phyloP scores from a whole-genome alignment of 352 stramenopile species.

The Phytopythium aichiense region DNA sequence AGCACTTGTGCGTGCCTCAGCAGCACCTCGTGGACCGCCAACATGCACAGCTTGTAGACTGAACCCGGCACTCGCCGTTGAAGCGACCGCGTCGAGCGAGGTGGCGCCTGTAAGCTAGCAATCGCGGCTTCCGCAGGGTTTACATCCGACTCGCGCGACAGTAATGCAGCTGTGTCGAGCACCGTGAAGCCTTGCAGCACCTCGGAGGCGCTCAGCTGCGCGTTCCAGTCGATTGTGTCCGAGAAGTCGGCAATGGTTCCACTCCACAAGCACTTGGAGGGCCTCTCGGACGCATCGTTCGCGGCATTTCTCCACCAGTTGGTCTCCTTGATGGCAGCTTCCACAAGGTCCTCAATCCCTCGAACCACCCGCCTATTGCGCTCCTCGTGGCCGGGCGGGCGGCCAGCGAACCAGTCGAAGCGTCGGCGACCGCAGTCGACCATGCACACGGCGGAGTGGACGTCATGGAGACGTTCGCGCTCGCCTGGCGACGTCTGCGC shows the following conservation, averaged over 20 bases:
- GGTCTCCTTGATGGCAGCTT: background rate
- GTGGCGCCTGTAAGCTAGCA: background rate
- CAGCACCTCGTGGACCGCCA: background rate
- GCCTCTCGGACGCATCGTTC: background rate
- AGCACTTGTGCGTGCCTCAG: background rate
- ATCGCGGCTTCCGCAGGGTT: background rate
- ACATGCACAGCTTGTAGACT: background rate
- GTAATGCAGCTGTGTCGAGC: background rate
- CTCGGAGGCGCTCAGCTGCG: background rate
- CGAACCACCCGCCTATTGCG: background rate
- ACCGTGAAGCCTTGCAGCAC: background rate
- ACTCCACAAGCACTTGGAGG: too few relatives aligned
- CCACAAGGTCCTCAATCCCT: background rate
- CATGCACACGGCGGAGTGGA: background rate
- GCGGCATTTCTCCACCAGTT: background rate
- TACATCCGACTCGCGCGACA: too few relatives aligned
- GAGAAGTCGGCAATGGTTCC: background rate
- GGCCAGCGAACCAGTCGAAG: background rate
- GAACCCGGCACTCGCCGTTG: background rate
- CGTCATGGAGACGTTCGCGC: background rate
- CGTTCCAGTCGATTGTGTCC: background rate
- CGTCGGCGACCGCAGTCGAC: background rate
- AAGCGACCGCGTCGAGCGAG: background rate
- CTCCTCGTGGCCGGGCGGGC: background rate
- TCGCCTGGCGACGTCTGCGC: background rate